Evolutionary conservation across 257 asterid genomes (phyloP).

Genomic region (Nicotiana otophora): DNA sequence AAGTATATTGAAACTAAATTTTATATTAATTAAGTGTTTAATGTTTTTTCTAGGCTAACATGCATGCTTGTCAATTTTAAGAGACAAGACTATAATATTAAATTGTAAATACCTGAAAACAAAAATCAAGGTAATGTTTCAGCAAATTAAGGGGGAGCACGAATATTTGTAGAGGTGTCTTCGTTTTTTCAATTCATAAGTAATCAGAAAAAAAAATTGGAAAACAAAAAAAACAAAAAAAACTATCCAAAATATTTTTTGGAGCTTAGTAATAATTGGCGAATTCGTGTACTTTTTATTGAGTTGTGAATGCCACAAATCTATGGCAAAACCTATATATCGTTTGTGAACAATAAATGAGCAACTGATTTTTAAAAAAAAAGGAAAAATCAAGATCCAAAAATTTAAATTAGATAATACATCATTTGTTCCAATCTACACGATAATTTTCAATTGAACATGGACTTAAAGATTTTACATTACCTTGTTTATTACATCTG

Average conservation of each 20-base stretch:
- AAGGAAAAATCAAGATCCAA: too few relatives aligned
- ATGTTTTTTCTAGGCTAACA: not conserved
- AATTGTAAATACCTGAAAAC: not conserved
- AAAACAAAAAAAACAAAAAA: not conserved
- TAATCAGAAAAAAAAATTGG: not conserved
- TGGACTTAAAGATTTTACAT: not conserved
- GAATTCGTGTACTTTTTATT: not conserved
- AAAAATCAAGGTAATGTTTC: not conserved
- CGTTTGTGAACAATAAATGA: too few relatives aligned
- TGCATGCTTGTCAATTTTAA: not conserved
- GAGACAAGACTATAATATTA: not conserved
- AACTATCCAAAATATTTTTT: not conserved
- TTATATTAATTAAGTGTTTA: not conserved
- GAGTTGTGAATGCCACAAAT: too few relatives aligned
- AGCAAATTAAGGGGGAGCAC: not conserved
- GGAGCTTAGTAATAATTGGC: not conserved
- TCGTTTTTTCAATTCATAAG: not conserved
- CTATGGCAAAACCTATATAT: too few relatives aligned
- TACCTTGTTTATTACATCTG: not conserved
- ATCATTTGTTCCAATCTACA: not conserved
- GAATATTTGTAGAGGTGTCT: not conserved
- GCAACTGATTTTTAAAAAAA: too few relatives aligned
- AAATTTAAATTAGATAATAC: not conserved
- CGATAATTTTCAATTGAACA: not conserved
- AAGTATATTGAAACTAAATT: too few relatives aligned